Conservation (phyloP, 139 green algal species). For the Edaphochlamys debaryana region DNA sequence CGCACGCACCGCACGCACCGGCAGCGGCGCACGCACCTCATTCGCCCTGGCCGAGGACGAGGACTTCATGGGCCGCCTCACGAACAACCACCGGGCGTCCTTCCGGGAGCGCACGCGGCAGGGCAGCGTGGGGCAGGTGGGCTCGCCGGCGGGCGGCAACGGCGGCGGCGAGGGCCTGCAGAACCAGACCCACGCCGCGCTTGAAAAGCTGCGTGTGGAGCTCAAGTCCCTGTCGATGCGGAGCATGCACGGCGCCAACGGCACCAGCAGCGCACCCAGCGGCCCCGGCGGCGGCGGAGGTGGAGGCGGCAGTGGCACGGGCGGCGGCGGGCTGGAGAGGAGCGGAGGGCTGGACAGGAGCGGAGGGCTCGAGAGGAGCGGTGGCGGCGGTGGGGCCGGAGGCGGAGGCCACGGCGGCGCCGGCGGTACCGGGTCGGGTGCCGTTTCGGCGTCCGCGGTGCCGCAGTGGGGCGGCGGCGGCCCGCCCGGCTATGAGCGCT, state of each 20-base stretch:
- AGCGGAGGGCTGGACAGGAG: too few species aligned
- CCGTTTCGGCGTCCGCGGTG: background rate
- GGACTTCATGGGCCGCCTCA: slow-evolving; percentile 26
- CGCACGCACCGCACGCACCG: too few species aligned
- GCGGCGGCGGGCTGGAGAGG: too few species aligned
- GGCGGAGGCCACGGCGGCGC: too few species aligned
- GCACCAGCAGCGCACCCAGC: background rate
- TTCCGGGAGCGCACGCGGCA: too few species aligned
- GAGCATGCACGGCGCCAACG: background rate
- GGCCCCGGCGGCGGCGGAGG: background rate
- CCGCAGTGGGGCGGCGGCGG: background rate
- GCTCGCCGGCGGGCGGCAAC: background rate
- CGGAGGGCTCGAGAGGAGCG: too few species aligned
- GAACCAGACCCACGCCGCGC: slow-evolving; percentile 29
- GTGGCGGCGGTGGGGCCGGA: too few species aligned
- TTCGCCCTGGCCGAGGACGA: slow-evolving; percentile 7
- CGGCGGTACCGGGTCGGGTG: too few species aligned
- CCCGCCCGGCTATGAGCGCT: background rate
- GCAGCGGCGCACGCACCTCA: background rate
- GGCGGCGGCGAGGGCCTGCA: slow-evolving; percentile 2
- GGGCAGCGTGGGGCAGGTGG: background rate
- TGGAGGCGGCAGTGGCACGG: background rate
- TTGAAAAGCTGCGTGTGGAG: slow-evolving; percentile 27
- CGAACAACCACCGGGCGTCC: too few species aligned
- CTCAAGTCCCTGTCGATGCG: slow-evolving; percentile 6